Evolutionary conservation across 768 basidiomycete genomes (phyloP).

Genomic region (Lactifluus rugatus): DNA sequence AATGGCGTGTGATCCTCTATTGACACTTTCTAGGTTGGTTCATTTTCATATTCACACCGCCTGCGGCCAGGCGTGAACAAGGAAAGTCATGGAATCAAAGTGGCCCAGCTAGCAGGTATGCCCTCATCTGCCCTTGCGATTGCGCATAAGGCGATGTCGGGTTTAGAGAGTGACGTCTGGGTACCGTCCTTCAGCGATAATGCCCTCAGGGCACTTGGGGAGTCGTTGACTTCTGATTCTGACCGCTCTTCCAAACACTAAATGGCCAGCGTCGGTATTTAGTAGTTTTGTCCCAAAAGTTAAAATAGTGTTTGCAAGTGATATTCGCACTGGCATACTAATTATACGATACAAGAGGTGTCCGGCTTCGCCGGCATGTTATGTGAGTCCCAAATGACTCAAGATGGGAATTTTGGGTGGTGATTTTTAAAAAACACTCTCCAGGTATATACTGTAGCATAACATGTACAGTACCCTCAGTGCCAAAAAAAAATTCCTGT

Average conservation of each 20-base stretch:
- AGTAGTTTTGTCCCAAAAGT: not conserved
- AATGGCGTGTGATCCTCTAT: not conserved
- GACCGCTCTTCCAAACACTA: not conserved
- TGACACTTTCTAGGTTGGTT: slow-evolving; percentile 43
- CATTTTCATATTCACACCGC: slow-evolving; percentile 77
- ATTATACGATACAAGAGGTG: no score
- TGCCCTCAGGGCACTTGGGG: slow-evolving; percentile 11
- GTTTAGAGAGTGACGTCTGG: slow-evolving; percentile 25
- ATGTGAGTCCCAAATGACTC: no score
- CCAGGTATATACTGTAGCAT: no score
- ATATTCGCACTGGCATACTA: no score
- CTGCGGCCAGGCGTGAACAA: slow-evolving; percentile 78
- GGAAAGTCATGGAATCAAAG: slow-evolving; percentile 85
- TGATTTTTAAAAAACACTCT: no score
- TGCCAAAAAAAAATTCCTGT: no score
- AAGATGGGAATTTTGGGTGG: no score
- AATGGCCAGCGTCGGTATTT: not conserved
- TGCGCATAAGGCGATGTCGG: slow-evolving; percentile 45
- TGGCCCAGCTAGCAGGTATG: slow-evolving; percentile 81
- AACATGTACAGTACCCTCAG: no score
- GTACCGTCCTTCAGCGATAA: not conserved
- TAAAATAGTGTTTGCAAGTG: not conserved
- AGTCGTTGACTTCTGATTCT: slow-evolving; percentile 13
- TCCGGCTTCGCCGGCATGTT: no score
- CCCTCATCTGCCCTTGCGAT: slow-evolving; percentile 51